These are phyloP conservation scores for Aspergillus intermedius DNA, from an alignment of 2,329 filamentous ascomycete genomes.

Conservation along the genomic window DNA sequence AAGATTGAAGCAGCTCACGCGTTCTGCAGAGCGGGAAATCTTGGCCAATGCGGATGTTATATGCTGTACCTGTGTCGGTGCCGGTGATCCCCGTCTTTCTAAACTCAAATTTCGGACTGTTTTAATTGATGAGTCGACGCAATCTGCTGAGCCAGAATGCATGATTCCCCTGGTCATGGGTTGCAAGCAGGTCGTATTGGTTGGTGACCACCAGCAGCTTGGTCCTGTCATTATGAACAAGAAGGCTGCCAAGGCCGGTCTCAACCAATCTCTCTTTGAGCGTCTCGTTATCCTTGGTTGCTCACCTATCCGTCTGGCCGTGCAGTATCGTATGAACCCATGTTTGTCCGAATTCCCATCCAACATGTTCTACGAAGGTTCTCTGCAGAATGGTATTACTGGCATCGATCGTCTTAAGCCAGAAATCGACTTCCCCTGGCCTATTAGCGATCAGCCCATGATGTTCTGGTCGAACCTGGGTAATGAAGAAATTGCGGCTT, in stretches of 20 bases:
- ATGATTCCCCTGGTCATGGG: constrained; percentile 97
- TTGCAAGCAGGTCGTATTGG: constrained; percentile 98
- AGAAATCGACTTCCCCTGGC: constrained; percentile 98
- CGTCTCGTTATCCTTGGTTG: constrained; percentile 87
- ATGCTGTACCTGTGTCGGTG: constrained; percentile 96
- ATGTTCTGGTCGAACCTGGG: constrained; percentile 99
- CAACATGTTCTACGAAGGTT: constrained; percentile 99
- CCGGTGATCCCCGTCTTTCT: constrained; percentile 85
- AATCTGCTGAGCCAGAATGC: constrained; percentile 95
- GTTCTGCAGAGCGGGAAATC: constrained; percentile 90
- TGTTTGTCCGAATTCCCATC: constrained; percentile 95
- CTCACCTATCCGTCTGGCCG: constrained; percentile 85
- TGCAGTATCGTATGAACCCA: constrained; percentile 98
- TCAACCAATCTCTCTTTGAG: constrained; percentile 98
- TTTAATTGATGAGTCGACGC: constrained; percentile 94
- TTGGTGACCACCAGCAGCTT: constrained; percentile 96
- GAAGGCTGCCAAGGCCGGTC: constrained; percentile 93
- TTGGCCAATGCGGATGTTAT: constrained; percentile 94
- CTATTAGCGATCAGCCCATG: constrained; percentile 88
- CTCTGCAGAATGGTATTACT: constrained; percentile 91
- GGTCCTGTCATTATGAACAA: constrained; percentile 99
- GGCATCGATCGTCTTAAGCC: constrained; percentile 79
- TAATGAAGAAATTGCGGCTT: constrained; percentile 96
- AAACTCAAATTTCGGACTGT: constrained; percentile 99
- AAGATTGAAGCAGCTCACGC: constrained; percentile 93